A percentile compares a stretch with the other conserved stretches of the same genome.
phyloP scores from a whole-genome alignment of 2,329 filamentous ascomycete species.

The Alternaria rosae region DNA sequence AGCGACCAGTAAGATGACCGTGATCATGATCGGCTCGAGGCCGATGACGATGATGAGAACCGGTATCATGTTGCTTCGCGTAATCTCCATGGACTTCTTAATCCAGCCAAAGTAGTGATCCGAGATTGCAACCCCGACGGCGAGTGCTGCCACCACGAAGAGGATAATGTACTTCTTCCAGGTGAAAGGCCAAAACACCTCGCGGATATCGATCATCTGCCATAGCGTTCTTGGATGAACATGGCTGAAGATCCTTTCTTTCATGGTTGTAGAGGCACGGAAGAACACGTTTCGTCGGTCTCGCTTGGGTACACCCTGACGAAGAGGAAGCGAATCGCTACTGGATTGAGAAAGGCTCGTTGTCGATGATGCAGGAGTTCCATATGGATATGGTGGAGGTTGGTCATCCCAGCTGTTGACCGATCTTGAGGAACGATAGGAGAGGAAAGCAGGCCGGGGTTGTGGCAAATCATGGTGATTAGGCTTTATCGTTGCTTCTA shows the following conservation, averaged over 20 bases:
- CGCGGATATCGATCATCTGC: slow-evolving; percentile 18
- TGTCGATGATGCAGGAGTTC: not conserved
- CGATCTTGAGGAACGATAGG: not conserved
- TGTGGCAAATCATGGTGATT: not conserved
- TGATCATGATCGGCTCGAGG: slow-evolving; percentile 24
- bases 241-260: slow-evolving; percentile 4
- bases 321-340: slow-evolving; percentile 6
- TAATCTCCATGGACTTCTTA: slow-evolving; percentile 21
- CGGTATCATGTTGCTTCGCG: slow-evolving; percentile 23
- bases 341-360: not conserved
- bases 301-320: not conserved
- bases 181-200: slow-evolving; percentile 23
- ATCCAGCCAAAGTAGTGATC: slow-evolving; percentile 22
- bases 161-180: slow-evolving; percentile 25
- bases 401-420: slow-evolving; percentile 1
- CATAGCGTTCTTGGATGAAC: slow-evolving; percentile 15
- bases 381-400: not conserved
- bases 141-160: slow-evolving; percentile 8
- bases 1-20: slow-evolving; percentile 1
- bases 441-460: slow-evolving; percentile 2
- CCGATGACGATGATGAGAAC: slow-evolving; percentile 22
- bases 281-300: not conserved
- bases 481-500: not conserved
- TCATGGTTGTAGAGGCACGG: not conserved
- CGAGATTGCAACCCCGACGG: slow-evolving; percentile 18